A percentile compares a stretch with the other conserved stretches of the same genome.
phyloP scores from a whole-genome alignment of 2,329 filamentous ascomycete genomes.

The Claviceps citrina region DNA sequence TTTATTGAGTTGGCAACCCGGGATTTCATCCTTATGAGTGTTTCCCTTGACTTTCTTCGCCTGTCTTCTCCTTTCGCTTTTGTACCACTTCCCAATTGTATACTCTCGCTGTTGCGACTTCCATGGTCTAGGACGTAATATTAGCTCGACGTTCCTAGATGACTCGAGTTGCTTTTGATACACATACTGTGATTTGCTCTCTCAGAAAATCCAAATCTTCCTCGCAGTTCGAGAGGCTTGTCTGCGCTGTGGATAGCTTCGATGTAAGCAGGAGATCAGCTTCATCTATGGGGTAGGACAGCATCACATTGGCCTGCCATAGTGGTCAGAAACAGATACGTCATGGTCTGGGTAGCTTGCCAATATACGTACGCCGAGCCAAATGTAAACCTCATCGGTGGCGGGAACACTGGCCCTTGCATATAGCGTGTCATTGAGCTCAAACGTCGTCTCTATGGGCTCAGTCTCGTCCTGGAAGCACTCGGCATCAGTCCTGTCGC shows the following conservation, averaged over 20 bases:
- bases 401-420: conserved; percentile 71
- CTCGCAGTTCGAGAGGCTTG: conserved; percentile 73
- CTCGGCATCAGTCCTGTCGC: conserved; percentile 1
- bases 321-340: conserved; percentile 2
- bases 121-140: conserved; percentile 55
- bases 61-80: conserved; percentile 75
- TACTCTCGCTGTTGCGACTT: conserved; percentile 90
- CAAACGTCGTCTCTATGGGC: conserved; percentile 81
- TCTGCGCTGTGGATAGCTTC: conserved; percentile 66
- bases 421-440: conserved; percentile 90
- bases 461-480: conserved; percentile 35
- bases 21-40: conserved; percentile 18
- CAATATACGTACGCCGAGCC: conserved; percentile 58
- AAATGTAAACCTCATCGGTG: conserved; percentile 86
- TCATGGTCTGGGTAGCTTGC: background rate
- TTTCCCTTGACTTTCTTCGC: conserved; percentile 34
- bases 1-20: background rate
- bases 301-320: conserved; percentile 80
- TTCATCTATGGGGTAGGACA: conserved; percentile 82
- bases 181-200: conserved; percentile 82
- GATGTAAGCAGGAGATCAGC: conserved; percentile 62
- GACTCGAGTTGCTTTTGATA: background rate
- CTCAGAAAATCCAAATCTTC: conserved; percentile 91
- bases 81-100: conserved; percentile 99
- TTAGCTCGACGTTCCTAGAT: conserved; percentile 5